Base-by-base conservation (phyloP, 2,329 filamentous ascomycete species). In the Parastagonospora nodorum region DNA sequence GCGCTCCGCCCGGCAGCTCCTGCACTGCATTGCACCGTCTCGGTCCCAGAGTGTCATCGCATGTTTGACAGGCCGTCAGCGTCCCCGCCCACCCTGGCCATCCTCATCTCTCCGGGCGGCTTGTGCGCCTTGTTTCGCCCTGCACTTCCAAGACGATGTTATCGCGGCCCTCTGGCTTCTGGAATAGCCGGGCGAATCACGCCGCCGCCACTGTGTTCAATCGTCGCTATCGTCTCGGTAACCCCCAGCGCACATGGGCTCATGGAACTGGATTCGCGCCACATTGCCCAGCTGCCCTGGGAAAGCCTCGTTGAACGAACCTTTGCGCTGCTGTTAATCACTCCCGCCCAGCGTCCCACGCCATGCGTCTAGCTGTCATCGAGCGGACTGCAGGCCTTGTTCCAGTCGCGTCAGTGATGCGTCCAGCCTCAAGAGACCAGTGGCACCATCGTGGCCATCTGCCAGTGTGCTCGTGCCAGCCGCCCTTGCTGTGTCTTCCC, bases 111-210 rank as follows among this genome's bases (percentile, higher is more conserved):
- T 30, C 41, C 41, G 33, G 30, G 50, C 33, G 50, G 45, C 50
- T 45, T 37, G 45, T 40, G 37, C 41, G 37, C 45, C 41, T 53
- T 53, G 45, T 42, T 53, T 42, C 30, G 38, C 16, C 19, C 19
- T 27, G 7, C 30, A 28, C 36, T 40, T 47, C 9, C 28, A 39
- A 47, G 36, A n/a, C 19, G 19, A 24, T 19, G 35, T 42, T 36
- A 48, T 36, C 37, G 38, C 30, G 37, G 29, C 31, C 16, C 15
- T 19, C 19, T 9, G n/a, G 14, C 14, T 15, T 28, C 24, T 15
- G 8, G 15, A 32, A 33, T 39, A 41, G 11, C 44, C 44, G 36
- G 44, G 14, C 44, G 15, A 46, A 46, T 33, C 36, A 46, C 42
- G 11, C 8, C 24, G 8, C 8, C 16, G 11, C 32, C 35, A 31